Evolutionary conservation across 768 basidiomycete species (phyloP).

Genomic region (Strobilomyces confusus): DNA sequence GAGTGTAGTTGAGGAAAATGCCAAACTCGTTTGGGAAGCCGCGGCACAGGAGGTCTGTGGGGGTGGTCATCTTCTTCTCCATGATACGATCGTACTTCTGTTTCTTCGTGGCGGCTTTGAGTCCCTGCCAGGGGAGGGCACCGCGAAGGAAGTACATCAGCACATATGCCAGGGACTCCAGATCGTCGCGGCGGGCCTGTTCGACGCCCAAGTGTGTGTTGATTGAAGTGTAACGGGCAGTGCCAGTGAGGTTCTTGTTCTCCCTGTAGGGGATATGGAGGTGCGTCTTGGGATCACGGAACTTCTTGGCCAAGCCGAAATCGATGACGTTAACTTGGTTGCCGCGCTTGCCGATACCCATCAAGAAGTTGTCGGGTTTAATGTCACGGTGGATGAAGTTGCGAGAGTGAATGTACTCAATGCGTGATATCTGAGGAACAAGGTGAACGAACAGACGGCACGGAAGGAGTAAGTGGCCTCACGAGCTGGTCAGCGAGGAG

Average conservation of each 20-base stretch:
- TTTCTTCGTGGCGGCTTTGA: conserved; percentile 99
- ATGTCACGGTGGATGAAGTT: conserved; percentile 98
- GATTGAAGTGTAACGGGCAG: conserved; percentile 98
- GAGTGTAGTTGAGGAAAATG: conserved; percentile 98
- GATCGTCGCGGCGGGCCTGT: conserved; percentile 95
- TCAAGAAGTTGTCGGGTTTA: conserved; percentile 99
- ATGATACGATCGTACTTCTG: conserved; percentile 99
- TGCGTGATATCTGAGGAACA: conserved; percentile 78
- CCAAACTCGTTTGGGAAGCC: conserved; percentile 99
- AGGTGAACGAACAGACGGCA: conserved; percentile 40
- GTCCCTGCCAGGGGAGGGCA: conserved; percentile 96
- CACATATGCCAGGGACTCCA: conserved; percentile 97
- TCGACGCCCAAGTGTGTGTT: conserved; percentile 99
- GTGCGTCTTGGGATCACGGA: conserved; percentile 99
- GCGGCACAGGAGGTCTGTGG: conserved; percentile 93
- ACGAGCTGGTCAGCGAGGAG: conserved; percentile 96
- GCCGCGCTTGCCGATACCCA: conserved; percentile 99
- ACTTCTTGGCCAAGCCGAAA: conserved; percentile 99
- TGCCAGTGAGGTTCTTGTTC: conserved; percentile 99
- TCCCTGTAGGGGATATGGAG: conserved; percentile 99
- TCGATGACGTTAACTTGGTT: conserved; percentile 99
- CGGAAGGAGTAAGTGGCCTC: not conserved
- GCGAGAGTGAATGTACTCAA: conserved; percentile 99
- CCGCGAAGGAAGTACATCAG: conserved; percentile 99
- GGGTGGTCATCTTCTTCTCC: conserved; percentile 99